Evolutionary conservation across 768 basidiomycete species (phyloP).

Genomic region (Leccinum truebloodii): DNA sequence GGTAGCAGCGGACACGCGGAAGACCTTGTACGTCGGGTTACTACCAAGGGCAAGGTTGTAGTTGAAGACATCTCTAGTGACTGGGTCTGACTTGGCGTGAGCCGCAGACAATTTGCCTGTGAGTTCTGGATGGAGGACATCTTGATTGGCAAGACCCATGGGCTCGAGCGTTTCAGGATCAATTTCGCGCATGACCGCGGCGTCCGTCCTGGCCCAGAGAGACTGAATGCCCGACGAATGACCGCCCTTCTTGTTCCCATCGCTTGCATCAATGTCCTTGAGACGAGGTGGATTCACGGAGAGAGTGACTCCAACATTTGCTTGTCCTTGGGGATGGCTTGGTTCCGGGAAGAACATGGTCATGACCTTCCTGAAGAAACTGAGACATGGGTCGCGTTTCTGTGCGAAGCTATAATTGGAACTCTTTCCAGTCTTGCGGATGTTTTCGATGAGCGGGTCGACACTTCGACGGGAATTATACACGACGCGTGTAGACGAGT

Average conservation of each 20-base stretch:
- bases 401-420: constrained; percentile 26
- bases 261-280: constrained; percentile 22
- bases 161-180: constrained; percentile 41
- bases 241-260: constrained; percentile 21
- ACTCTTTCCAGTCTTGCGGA: constrained; percentile 27
- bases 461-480: constrained; percentile 37
- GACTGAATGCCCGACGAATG: constrained; percentile 29
- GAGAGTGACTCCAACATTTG: constrained; percentile 31
- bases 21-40: constrained; percentile 33
- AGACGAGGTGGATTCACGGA: constrained; percentile 33
- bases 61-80: constrained; percentile 39
- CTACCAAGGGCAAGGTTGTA: constrained; percentile 34
- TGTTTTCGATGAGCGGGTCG: constrained; percentile 31
- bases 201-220: constrained; percentile 37
- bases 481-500: constrained; percentile 26
- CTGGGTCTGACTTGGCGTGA: constrained; percentile 39
- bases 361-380: constrained; percentile 35
- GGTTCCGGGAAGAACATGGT: constrained; percentile 28
- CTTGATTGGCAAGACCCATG: constrained; percentile 31
- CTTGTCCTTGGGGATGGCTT: constrained; percentile 1
- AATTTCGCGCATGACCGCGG: constrained; percentile 30
- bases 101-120: constrained; percentile 36
- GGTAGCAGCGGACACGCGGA: constrained; percentile 34
- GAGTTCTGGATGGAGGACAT: constrained; percentile 33
- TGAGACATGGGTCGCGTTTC: constrained; percentile 35